Evolutionary conservation across 164 flowering plant species (phyloP).

Genomic region (Stephania yunnanensis): DNA sequence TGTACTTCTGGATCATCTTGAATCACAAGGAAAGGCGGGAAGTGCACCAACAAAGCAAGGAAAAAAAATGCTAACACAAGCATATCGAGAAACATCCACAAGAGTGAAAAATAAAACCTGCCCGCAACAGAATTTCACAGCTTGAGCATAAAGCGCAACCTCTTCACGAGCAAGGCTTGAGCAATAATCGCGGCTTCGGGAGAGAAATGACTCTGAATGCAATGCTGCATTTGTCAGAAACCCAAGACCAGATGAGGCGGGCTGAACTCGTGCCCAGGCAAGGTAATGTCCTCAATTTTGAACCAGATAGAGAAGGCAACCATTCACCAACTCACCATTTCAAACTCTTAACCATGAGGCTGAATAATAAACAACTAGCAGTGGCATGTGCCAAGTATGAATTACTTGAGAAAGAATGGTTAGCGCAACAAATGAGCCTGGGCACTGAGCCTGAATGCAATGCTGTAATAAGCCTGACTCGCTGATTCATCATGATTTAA

Average conservation of each 20-base stretch:
- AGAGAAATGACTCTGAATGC: background rate
- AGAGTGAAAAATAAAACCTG: background rate
- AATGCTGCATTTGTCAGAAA: background rate
- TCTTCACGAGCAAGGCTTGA: background rate
- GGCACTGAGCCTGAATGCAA: no score
- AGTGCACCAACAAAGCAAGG: background rate
- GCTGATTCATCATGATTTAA: background rate
- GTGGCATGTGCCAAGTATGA: background rate
- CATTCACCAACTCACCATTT: background rate
- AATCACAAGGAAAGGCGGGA: background rate
- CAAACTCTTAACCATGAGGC: background rate
- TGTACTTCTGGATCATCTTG: background rate
- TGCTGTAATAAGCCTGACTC: background rate
- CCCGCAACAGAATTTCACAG: background rate
- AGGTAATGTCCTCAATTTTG: background rate
- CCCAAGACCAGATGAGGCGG: background rate
- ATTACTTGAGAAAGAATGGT: background rate
- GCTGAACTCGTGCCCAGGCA: background rate
- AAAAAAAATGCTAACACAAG: background rate
- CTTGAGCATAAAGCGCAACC: background rate
- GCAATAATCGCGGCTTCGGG: background rate
- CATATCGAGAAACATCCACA: background rate
- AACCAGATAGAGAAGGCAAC: background rate
- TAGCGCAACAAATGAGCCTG: no score
- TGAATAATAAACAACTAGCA: background rate